Conservation (phyloP, 192 early-diverging fungal genomes). For the Endogone sp. region DNA sequence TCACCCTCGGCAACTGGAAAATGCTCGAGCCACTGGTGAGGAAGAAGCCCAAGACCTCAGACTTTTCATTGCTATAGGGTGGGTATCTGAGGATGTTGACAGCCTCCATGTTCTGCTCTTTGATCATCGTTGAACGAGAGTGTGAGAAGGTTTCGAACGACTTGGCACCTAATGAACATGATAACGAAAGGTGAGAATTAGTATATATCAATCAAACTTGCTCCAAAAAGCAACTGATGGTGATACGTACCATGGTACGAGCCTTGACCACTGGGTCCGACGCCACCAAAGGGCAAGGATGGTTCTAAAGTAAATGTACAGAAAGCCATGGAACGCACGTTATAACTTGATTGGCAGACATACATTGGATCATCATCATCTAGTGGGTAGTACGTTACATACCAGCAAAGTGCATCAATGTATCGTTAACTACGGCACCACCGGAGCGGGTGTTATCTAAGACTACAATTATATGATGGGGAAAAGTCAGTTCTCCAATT, state of each 20-base stretch:
- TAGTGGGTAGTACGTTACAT: slow-evolving; percentile 6
- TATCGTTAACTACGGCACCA: slow-evolving; percentile 68
- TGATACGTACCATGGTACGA: slow-evolving; percentile 58
- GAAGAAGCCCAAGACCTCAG: slow-evolving; percentile 5
- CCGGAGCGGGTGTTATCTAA: slow-evolving; percentile 58
- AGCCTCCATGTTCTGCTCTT: slow-evolving; percentile 25
- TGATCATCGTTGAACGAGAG: slow-evolving; percentile 53
- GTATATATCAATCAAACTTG: too few relatives aligned
- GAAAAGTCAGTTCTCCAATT: too few relatives aligned
- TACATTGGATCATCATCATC: too few relatives aligned
- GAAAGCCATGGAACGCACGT: too few relatives aligned
- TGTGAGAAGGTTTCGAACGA: slow-evolving; percentile 76
- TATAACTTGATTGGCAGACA: too few relatives aligned
- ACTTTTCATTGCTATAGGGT: slow-evolving; percentile 27
- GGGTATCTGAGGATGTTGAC: slow-evolving; percentile 29
- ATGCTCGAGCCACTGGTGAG: not conserved
- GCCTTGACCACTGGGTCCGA: slow-evolving; percentile 75
- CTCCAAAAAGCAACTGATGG: too few relatives aligned
- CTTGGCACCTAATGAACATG: slow-evolving; percentile 15
- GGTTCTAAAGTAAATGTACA: too few relatives aligned
- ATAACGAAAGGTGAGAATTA: too few relatives aligned
- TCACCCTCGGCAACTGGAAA: too few relatives aligned
- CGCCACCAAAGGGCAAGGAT: slow-evolving; percentile 74
- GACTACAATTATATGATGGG: slow-evolving; percentile 4
- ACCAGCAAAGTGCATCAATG: slow-evolving; percentile 49